Evolutionary conservation across 2,329 filamentous ascomycete genomes (phyloP), one percentile per base, ranked within the genome.

Genomic region (Aspergillus pseudoterreus): DNA sequence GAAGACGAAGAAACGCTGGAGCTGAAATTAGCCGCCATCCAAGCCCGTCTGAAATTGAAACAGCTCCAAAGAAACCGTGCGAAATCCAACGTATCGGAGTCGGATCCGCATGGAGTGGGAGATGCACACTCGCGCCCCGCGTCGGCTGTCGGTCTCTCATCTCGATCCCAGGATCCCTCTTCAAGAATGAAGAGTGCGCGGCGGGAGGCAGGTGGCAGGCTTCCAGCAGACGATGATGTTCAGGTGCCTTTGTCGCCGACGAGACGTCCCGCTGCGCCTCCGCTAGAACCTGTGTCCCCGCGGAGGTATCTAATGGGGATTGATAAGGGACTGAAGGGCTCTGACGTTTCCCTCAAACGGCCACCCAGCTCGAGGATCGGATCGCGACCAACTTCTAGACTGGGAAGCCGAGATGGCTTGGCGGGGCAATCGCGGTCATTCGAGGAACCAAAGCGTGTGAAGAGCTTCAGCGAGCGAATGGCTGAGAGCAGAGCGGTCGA

Each of bases 1-100:
- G 82, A 95, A 6, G 92, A 95, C 60, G 92, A 96, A 69, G 92
- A 97, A 75, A 95, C 85, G 1, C 74, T 97, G 32, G 84, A 95
- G 65, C 75, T 99, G 56, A 86, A 95, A 67, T 76, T 97, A 4
- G 85, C 92, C 57, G 90, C 89, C 50, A 95, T 99, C 52, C 86
- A 97, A 70, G 90, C 92, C 6, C 86, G 87, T 54, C 74, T 97
- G 47, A 94, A 87, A 70, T 72, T 97, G 57, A 97, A 96, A 71
- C 91, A 87, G 64, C 75, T 97, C 12, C 88, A 94, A 68, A 86
- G 85, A 56, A 75, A 65, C 71, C 63, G 62, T 45, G 61, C 55
- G 12, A 62, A 64, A 45, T 57, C 63, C 27, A 58, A 54, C 10
- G 62, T 56, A 14, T 51, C 59, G 19, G 57, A 49, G 39, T 57